Base-by-base conservation (phyloP, 2,329 filamentous ascomycete genomes). In the Stachybotrys chlorohalonatus region DNA sequence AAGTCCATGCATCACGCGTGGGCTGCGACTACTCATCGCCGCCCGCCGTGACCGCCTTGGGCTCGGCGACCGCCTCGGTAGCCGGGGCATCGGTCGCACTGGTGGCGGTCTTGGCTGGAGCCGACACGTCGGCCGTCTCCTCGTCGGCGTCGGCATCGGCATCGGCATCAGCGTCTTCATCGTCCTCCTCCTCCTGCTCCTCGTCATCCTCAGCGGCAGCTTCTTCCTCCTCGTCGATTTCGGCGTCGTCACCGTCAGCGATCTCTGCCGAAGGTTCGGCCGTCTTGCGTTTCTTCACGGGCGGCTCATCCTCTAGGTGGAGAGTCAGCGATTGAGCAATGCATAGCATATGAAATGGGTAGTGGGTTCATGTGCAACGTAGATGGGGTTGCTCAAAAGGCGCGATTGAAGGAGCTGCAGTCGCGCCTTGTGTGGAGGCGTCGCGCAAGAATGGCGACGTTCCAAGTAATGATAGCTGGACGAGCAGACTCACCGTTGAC, bases 211-310 rank as follows among this genome's bases (percentile, higher is more conserved):
- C 62, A 6, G 65, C 66, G 6, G 58, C 65, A 2, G 61, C 63
- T 5, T 52, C 60, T 8, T 58, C 61, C 15, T 63, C 57, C 1
- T 56, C 62, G 3, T 63, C 64, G 2, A 61, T 67, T 5, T 65
- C 67, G 6, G 62, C 68, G 7, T 70, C 68, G 0, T 59, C 68
- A 11, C 66, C 69, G 1, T 66, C 66, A 13, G 60, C 64, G 48
- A 63, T 64, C 50, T 65, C 64, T 17, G 57, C 64, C 24, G 65
- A 61, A 31, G 65, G 66, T 30, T 68, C 62, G 54, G 61, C 66
- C 31, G 74, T 77, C 73, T 78, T 80, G 62, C 71, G 73, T 69
- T 78, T 79, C 71, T 80, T 80, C 55, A 73, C 73, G 45, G 77
- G 77, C 51, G 75, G 76, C 53, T 71, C 70, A 56, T 70, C 65